These are phyloP conservation scores for Sporisorium graminicola DNA, from an alignment of 1,284 basidiomycete species.

Conservation along the genomic window DNA sequence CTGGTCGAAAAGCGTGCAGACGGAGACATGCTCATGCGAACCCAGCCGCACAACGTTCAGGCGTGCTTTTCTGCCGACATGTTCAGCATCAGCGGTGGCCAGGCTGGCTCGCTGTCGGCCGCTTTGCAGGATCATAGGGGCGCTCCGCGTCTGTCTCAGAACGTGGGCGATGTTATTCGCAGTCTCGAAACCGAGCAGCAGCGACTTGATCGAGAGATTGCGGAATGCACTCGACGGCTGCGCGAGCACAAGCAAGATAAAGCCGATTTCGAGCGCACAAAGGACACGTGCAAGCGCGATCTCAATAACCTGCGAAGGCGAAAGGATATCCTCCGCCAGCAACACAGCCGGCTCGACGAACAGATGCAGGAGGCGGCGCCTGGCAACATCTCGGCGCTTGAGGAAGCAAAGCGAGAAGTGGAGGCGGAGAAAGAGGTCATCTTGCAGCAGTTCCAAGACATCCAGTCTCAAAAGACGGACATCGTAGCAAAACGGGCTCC, in stretches of 20 bases:
- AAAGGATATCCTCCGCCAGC: conserved; percentile 33
- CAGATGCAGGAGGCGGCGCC: conserved; percentile 82
- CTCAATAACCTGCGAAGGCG: conserved; percentile 33
- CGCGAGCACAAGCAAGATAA: conserved; percentile 24
- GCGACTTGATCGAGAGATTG: conserved; percentile 33
- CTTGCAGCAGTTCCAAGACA: conserved; percentile 49
- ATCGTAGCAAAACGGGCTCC: conserved; percentile 66
- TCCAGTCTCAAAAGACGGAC: conserved; percentile 49
- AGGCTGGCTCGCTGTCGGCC: conserved; percentile 43
- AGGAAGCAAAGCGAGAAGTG: conserved; percentile 71
- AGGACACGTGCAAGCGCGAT: conserved; percentile 20
- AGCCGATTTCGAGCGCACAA: conserved; percentile 25
- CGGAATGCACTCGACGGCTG: conserved; percentile 10
- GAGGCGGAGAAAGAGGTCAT: conserved; percentile 53
- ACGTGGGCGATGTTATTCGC: conserved; percentile 56
- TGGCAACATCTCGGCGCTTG: conserved; percentile 77
- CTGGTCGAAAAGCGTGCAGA: conserved; percentile 73
- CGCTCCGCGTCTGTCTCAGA: conserved; percentile 65
- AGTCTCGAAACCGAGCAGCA: conserved; percentile 39
- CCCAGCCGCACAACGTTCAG: conserved; percentile 61
- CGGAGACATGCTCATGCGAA: conserved; percentile 67
- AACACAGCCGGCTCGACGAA: conserved; percentile 72
- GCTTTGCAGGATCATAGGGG: conserved; percentile 69
- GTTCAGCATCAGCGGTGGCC: conserved; percentile 59
- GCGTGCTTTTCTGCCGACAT: conserved; percentile 64